These are phyloP conservation scores for Mytilinidion resinicola DNA, from an alignment of 495 filamentous ascomycete species.

Conservation along the genomic window DNA sequence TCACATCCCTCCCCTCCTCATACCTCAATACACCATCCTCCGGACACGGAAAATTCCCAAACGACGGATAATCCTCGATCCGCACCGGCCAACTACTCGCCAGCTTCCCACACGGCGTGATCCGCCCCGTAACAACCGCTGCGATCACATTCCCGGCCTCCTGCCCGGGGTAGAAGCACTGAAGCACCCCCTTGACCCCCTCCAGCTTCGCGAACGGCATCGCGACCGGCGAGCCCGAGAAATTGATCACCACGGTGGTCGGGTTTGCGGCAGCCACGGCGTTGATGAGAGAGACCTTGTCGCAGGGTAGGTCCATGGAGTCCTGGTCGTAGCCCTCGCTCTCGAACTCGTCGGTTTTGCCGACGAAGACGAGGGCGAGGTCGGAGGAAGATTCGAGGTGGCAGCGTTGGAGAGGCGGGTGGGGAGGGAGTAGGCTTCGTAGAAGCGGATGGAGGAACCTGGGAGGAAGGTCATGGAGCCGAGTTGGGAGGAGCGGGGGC, in stretches of 20 bases:
- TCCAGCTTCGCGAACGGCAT: constrained; percentile 10
- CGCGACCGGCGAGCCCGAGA: constrained; percentile 15
- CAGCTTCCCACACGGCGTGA: constrained; percentile 53
- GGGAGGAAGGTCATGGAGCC: constrained; percentile 11
- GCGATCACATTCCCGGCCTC: constrained; percentile 48
- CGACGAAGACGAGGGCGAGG: constrained; percentile 20
- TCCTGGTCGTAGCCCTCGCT: constrained; percentile 22
- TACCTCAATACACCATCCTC: constrained; percentile 20
- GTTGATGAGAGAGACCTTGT: constrained; percentile 12
- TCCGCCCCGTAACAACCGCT: constrained; percentile 49
- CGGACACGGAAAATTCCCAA: constrained; percentile 19
- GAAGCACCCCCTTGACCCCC: constrained; percentile 15
- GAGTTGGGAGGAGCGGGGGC: constrained; percentile 14
- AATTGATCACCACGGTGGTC: constrained; percentile 23
- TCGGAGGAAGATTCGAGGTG: constrained; percentile 7
- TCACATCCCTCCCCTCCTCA: constrained; percentile 19
- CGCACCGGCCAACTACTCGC: constrained; percentile 48
- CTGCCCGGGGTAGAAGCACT: constrained; percentile 23
- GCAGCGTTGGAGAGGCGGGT: constrained; percentile 12
- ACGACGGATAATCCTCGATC: constrained; percentile 23
- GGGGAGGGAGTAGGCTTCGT: constrained; percentile 12
- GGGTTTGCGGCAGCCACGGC: constrained; percentile 16
- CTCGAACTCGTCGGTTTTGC: constrained; percentile 22
- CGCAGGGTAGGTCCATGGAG: constrained; percentile 11
- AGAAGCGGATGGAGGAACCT: too few species aligned